Base-by-base conservation (phyloP, 352 stramenopile species). In the Thalassiosira mediterranea region DNA sequence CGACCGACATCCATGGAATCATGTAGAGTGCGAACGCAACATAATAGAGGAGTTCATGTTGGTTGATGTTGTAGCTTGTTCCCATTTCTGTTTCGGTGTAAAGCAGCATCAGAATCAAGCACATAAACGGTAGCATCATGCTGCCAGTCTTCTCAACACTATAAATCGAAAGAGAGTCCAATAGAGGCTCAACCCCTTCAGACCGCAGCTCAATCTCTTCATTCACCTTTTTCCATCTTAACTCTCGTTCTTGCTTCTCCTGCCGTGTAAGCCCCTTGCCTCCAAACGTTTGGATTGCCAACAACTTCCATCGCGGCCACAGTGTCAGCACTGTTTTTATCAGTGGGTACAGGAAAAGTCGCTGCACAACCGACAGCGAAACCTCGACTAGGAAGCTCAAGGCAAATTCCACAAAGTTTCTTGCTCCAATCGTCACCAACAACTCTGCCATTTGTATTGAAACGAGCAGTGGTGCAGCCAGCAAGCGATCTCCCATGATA, bases 341-440 rank as follows among this genome's bases (percentile, higher is more conserved):
- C 7, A 95, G 68, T 8, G 96, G 96, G 31, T 96, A 94, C 5
- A 98, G 81, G 68, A 98, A 98, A n/a, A 98, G 76, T 3, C 96
- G 88, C 65, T 98, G 93, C 37, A 98, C 77, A 79, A 98, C 94
- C 48, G 94, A 88, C 28, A 98, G 88, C 28, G 86, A 91, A 52
- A 98, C 81, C 66, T 97, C 96, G 4, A 98, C 88, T 48, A 98
- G 95, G 81, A 97, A 98, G 37, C 95, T 95, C 19, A 98, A 77
- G 23, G 96, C 93, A 66, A 98, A 98, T 60, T 96, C 94, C 37
- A 97, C 93, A 78, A 98, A 98, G 52, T 97, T 94, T n/a, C 87
- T 83, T 19, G 96, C 94, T 4, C 95, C 96, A 92, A 98, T 97
- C 2, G 95, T 97, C 66, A 98, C 96, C 56, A 98, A 90, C 42